Evolutionary conservation across 768 basidiomycete species (phyloP).

Genomic region (Pleurotus citrinopileatus): DNA sequence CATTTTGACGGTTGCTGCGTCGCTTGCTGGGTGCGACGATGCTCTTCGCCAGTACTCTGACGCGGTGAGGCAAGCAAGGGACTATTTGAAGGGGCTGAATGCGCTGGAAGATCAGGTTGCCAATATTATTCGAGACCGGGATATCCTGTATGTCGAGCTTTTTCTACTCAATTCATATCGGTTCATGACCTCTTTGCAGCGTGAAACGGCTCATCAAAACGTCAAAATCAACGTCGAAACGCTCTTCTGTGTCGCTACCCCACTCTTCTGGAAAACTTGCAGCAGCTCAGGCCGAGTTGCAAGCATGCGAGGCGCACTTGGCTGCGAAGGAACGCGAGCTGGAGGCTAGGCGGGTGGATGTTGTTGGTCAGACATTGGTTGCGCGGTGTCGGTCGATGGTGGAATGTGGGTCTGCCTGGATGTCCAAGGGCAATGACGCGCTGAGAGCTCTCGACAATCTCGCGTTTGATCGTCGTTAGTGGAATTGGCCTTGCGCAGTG

Average conservation of each 20-base stretch:
- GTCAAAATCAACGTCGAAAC: slow-evolving; percentile 49
- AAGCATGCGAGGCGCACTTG: slow-evolving; percentile 78
- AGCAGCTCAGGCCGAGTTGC: slow-evolving; percentile 71
- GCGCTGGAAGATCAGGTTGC: slow-evolving; percentile 70
- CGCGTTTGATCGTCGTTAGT: slow-evolving; percentile 14
- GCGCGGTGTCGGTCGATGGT: slow-evolving; percentile 62
- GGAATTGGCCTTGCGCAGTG: background rate
- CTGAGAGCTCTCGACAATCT: slow-evolving; percentile 41
- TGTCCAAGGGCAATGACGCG: slow-evolving; percentile 63
- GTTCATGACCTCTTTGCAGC: slow-evolving; percentile 30
- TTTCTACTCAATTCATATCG: background rate
- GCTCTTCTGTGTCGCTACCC: slow-evolving; percentile 35
- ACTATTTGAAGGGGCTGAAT: slow-evolving; percentile 57
- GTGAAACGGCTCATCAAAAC: slow-evolving; percentile 79
- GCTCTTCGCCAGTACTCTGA: slow-evolving; percentile 60
- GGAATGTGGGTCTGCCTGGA: slow-evolving; percentile 69
- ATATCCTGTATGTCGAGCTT: slow-evolving; percentile 65
- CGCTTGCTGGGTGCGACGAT: slow-evolving; percentile 63
- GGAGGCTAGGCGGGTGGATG: slow-evolving; percentile 44
- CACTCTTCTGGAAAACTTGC: slow-evolving; percentile 47
- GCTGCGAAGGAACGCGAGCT: slow-evolving; percentile 68
- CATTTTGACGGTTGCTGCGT: slow-evolving; percentile 54
- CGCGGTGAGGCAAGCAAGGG: slow-evolving; percentile 65
- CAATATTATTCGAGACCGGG: slow-evolving; percentile 69
- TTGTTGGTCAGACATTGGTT: slow-evolving; percentile 61